A percentile compares a stretch with the other conserved stretches of the same genome.
Evolutionary conservation across 1,284 basidiomycete genomes (phyloP).

Genomic region (Rhizoctonia solani): DNA sequence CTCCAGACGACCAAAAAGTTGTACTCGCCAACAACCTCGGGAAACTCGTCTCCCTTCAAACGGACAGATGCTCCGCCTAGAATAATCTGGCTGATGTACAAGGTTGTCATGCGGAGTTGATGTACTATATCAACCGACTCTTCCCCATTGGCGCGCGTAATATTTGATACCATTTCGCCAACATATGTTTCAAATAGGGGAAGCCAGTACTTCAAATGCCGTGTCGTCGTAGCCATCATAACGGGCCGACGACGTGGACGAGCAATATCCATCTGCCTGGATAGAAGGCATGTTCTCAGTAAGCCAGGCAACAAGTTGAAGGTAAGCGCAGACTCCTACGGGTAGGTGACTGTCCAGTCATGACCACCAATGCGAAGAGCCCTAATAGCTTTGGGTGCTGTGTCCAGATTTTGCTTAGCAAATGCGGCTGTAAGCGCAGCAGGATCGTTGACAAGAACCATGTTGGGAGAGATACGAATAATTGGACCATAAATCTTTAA

Average conservation of each 20-base stretch:
- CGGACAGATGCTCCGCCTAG: background rate
- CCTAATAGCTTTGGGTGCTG: background rate
- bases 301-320: background rate
- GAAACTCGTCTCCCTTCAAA: constrained; percentile 1
- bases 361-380: constrained; percentile 4
- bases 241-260: constrained; percentile 6
- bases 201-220: constrained; percentile 6
- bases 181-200: constrained; percentile 1
- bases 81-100: constrained; percentile 10
- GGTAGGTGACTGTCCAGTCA: constrained; percentile 3
- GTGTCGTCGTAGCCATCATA: background rate
- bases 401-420: background rate
- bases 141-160: background rate
- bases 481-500: background rate
- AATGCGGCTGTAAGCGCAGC: background rate
- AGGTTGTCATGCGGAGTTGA: background rate
- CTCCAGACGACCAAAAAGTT: background rate
- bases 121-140: constrained; percentile 4
- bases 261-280: constrained; percentile 1
- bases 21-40: background rate
- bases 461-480: constrained; percentile 1
- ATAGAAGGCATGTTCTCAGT: background rate
- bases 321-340: background rate
- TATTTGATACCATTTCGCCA: constrained; percentile 7
- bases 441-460: constrained; percentile 6